Percentiles rank a stretch among this genome's conserved stretches.
Conservation (phyloP, 495 filamentous ascomycete species). For the Hypoxylon perforatum region DNA sequence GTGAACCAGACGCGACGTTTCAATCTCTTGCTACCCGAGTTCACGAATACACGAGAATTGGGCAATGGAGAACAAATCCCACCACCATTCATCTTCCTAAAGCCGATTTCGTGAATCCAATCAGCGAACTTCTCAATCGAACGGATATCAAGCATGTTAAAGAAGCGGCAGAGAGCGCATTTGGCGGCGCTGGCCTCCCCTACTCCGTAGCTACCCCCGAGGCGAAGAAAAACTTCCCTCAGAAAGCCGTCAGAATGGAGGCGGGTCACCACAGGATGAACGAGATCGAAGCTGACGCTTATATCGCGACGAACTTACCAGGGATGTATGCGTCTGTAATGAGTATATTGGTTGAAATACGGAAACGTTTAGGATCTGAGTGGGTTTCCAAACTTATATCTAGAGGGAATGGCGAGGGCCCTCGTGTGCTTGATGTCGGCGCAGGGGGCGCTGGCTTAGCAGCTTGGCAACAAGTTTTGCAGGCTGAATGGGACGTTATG, state of each 20-base stretch:
- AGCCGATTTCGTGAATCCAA: slow-evolving; percentile 71
- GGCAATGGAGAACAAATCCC: slow-evolving; percentile 73
- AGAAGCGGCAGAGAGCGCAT: slow-evolving; percentile 71
- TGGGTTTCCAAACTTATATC: slow-evolving; percentile 79
- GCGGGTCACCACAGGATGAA: slow-evolving; percentile 78
- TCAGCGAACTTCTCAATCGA: slow-evolving; percentile 71
- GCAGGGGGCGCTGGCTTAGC: slow-evolving; percentile 83
- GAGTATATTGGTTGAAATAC: slow-evolving; percentile 81
- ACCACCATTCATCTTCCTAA: slow-evolving; percentile 77
- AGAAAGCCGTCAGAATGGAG: slow-evolving; percentile 75
- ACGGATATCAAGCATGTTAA: slow-evolving; percentile 77
- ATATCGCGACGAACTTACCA: slow-evolving; percentile 80
- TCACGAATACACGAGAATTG: slow-evolving; percentile 74
- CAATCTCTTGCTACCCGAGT: slow-evolving; percentile 47
- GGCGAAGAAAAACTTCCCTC: slow-evolving; percentile 58
- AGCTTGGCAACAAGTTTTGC: slow-evolving; percentile 85
- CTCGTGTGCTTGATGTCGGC: slow-evolving; percentile 86
- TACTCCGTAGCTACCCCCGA: slow-evolving; percentile 65
- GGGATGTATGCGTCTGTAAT: slow-evolving; percentile 79
- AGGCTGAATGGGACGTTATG: slow-evolving; percentile 80
- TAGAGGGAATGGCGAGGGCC: slow-evolving; percentile 71
- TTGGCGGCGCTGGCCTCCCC: slow-evolving; percentile 81
- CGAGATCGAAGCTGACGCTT: slow-evolving; percentile 89
- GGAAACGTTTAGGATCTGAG: slow-evolving; percentile 81
- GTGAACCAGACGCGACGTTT: slow-evolving; percentile 48